Percentiles rank a stretch among this genome's conserved stretches.
phyloP scores from a whole-genome alignment of 192 early-diverging fungal genomes.

The Coemansia reversa region DNA sequence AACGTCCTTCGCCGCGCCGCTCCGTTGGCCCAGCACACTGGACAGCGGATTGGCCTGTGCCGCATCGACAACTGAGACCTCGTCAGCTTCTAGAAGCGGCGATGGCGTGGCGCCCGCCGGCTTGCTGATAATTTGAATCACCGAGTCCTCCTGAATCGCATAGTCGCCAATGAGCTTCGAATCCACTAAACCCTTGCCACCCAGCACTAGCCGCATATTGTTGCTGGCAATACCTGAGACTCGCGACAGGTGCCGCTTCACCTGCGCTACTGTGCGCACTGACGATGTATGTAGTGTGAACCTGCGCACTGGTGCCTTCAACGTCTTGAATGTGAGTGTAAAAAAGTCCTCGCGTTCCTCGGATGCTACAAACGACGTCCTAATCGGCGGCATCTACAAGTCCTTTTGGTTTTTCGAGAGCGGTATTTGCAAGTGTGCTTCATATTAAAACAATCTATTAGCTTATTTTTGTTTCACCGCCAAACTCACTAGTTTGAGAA shows the following conservation, averaged over 20 bases:
- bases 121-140: slow-evolving; percentile 46
- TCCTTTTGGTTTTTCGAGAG: neutral
- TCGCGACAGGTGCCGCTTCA: slow-evolving; percentile 37
- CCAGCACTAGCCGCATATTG: slow-evolving; percentile 35
- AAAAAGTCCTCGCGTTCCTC: slow-evolving; percentile 41
- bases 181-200: slow-evolving; percentile 47
- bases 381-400: slow-evolving; percentile 35
- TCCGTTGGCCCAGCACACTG: slow-evolving; percentile 15
- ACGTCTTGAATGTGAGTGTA: slow-evolving; percentile 43
- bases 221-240: slow-evolving; percentile 30
- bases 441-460: neutral
- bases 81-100: slow-evolving; percentile 5
- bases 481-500: neutral
- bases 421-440: neutral
- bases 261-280: slow-evolving; percentile 41
- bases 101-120: slow-evolving; percentile 10
- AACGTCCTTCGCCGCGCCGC: neutral
- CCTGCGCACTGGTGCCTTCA: slow-evolving; percentile 45
- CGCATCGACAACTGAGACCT: slow-evolving; percentile 9
- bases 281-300: slow-evolving; percentile 46
- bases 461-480: too few relatives aligned
- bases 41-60: slow-evolving; percentile 29
- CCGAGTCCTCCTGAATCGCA: slow-evolving; percentile 23
- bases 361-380: slow-evolving; percentile 8
- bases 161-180: slow-evolving; percentile 50